These are phyloP conservation scores for Chlorella ohadii DNA, from an alignment of 139 green algal genomes.

Conservation along the genomic window DNA sequence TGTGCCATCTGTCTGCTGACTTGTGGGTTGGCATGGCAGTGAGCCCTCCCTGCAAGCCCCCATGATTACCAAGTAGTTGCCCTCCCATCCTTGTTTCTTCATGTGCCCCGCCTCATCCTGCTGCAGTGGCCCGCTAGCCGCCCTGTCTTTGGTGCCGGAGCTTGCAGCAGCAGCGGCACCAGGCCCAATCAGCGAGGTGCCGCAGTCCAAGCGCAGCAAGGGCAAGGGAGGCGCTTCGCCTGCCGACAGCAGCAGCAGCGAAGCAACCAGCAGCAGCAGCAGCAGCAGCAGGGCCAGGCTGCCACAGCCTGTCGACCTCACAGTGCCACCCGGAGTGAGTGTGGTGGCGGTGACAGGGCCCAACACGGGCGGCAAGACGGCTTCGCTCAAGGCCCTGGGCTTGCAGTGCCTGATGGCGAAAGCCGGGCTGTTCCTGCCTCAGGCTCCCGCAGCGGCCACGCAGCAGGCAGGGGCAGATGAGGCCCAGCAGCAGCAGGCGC, in stretches of 20 bases:
- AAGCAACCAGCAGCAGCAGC: not conserved
- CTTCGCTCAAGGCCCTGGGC: conserved; percentile 81
- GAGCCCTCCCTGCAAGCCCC: not conserved
- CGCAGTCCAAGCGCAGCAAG: conserved; percentile 8
- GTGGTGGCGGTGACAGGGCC: conserved; percentile 83
- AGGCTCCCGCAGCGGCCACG: not conserved
- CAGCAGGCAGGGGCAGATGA: not conserved
- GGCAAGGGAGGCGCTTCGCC: not conserved
- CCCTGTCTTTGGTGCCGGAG: conserved; percentile 24
- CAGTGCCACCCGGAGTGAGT: conserved; percentile 45
- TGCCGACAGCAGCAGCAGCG: conserved; percentile 6
- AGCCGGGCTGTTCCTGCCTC: conserved; percentile 78
- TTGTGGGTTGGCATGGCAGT: not conserved
- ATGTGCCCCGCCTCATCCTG: not conserved
- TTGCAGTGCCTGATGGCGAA: conserved; percentile 79
- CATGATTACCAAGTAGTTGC: too few species aligned
- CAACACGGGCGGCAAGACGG: conserved; percentile 89
- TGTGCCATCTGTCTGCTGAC: not conserved
- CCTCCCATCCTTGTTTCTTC: too few species aligned
- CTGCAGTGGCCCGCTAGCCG: not conserved
- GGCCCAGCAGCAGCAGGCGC: not conserved
- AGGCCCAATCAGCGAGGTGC: not conserved
- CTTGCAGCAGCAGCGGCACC: conserved; percentile 15
- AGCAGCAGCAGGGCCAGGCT: not conserved
- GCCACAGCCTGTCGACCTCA: conserved; percentile 61